A percentile compares a stretch with the other conserved stretches of the same genome.
Evolutionary conservation across 768 basidiomycete genomes (phyloP).

Genomic region (Podaxis sp.): DNA sequence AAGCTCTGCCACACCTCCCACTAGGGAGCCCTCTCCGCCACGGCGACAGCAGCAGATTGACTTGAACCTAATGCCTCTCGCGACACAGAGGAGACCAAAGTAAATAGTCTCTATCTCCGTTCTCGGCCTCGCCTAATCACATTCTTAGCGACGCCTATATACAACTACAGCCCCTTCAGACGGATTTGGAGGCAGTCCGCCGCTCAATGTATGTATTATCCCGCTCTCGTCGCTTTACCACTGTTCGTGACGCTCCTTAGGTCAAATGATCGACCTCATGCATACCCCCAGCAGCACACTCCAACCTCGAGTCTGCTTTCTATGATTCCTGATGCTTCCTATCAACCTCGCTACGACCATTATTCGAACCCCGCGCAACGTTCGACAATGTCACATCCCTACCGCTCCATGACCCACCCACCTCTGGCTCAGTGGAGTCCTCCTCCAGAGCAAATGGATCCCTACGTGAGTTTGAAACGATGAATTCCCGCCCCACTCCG

Average conservation of each 20-base stretch:
- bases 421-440: slow-evolving; percentile 55
- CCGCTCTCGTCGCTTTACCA: slow-evolving; percentile 4
- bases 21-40: slow-evolving; percentile 65
- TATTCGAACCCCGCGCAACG: slow-evolving; percentile 39
- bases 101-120: slow-evolving; percentile 24
- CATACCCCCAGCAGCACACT: slow-evolving; percentile 45
- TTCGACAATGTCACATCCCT: slow-evolving; percentile 35
- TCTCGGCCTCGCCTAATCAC: slow-evolving; percentile 16
- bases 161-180: slow-evolving; percentile 41
- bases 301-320: slow-evolving; percentile 43
- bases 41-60: slow-evolving; percentile 45
- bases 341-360: slow-evolving; percentile 53
- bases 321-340: slow-evolving; percentile 61
- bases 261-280: slow-evolving; percentile 40
- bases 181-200: slow-evolving; percentile 43
- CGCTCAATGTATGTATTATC: slow-evolving; percentile 45
- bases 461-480: slow-evolving; percentile 55
- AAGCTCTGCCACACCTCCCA: slow-evolving; percentile 63
- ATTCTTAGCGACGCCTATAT: slow-evolving; percentile 43
- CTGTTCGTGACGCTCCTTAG: slow-evolving; percentile 20
- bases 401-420: slow-evolving; percentile 53
- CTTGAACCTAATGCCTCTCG: slow-evolving; percentile 38
- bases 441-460: slow-evolving; percentile 56
- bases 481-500: not conserved
- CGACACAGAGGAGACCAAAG: slow-evolving; percentile 39